A percentile compares a stretch with the other conserved stretches of the same genome.
Evolutionary conservation across 345 rosid genomes (phyloP).

Genomic region (Boechera stricta): DNA sequence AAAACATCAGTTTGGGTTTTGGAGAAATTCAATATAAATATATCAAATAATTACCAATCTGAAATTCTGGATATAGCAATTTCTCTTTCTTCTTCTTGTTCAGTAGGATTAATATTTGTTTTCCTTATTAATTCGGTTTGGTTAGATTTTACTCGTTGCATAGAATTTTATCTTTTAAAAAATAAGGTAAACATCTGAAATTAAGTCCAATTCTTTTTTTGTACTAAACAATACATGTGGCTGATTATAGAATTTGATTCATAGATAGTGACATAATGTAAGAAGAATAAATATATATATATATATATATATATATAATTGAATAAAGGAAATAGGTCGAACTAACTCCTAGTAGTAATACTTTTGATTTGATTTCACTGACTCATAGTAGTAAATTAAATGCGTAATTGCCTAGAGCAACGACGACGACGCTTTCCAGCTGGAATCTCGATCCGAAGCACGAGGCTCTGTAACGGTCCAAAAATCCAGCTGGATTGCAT

Average conservation of each 20-base stretch:
- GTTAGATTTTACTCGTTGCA: neutral
- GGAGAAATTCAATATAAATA: too few relatives aligned
- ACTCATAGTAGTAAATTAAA: neutral
- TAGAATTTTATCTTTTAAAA: neutral
- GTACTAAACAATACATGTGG: neutral
- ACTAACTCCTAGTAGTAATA: neutral
- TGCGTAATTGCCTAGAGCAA: neutral
- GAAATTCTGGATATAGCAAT: too few relatives aligned
- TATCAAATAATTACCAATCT: too few relatives aligned
- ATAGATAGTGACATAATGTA: neutral
- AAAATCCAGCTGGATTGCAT: constrained; percentile 74
- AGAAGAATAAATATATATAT: too few relatives aligned
- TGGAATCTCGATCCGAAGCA: constrained; percentile 47
- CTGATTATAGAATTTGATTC: neutral
- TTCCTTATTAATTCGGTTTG: neutral
- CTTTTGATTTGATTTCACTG: neutral
- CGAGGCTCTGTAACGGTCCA: constrained; percentile 60
- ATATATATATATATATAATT: neutral
- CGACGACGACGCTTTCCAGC: constrained; percentile 51
- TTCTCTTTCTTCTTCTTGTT: neutral
- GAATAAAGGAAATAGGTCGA: constrained; percentile 5
- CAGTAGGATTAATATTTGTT: neutral
- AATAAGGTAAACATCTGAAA: neutral
- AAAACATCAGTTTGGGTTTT: too few relatives aligned
- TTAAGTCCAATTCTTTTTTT: neutral